Percentiles rank a stretch among this genome's conserved stretches.
phyloP scores from a whole-genome alignment of 768 basidiomycete species.

The Mycena rosella region DNA sequence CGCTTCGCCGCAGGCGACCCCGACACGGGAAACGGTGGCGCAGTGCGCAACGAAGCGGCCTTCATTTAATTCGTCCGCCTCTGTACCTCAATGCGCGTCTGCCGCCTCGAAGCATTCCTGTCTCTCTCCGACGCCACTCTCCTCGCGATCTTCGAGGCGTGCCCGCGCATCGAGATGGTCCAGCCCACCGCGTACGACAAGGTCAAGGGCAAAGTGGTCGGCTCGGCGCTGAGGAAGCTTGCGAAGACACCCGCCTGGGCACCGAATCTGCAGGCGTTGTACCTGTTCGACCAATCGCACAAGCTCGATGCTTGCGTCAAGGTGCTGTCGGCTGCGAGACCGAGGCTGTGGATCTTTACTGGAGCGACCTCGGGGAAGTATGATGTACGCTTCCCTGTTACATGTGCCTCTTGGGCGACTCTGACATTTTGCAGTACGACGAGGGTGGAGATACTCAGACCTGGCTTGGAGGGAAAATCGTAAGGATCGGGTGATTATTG shows the following conservation, averaged over 20 bases:
- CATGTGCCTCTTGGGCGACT: not conserved
- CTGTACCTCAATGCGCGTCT: slow-evolving; percentile 24
- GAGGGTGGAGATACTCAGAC: slow-evolving; percentile 1
- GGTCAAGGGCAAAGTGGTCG: not conserved
- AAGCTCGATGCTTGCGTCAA: slow-evolving; percentile 10
- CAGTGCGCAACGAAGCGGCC: slow-evolving; percentile 15
- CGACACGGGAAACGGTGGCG: slow-evolving; percentile 11
- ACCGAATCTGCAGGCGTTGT: slow-evolving; percentile 19
- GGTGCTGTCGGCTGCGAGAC: slow-evolving; percentile 19
- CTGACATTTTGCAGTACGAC: slow-evolving; percentile 1
- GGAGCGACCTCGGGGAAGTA: slow-evolving; percentile 24
- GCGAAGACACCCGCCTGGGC: slow-evolving; percentile 13
- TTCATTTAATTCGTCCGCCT: slow-evolving; percentile 22
- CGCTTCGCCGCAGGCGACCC: slow-evolving; percentile 22
- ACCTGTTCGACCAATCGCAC: slow-evolving; percentile 12
- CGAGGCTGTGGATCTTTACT: slow-evolving; percentile 25
- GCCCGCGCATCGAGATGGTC: slow-evolving; percentile 21
- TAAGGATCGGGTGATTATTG: slow-evolving; percentile 1
- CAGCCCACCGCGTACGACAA: slow-evolving; percentile 22
- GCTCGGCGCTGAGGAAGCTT: slow-evolving; percentile 19
- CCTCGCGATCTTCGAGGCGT: slow-evolving; percentile 26
- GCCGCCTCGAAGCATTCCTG: slow-evolving; percentile 20
- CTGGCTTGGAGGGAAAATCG: slow-evolving; percentile 28
- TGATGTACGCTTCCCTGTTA: slow-evolving; percentile 6
- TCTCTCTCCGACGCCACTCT: slow-evolving; percentile 20